Conservation (phyloP, 1,139 yeast genomes). For the Candida gigantensis region DNA sequence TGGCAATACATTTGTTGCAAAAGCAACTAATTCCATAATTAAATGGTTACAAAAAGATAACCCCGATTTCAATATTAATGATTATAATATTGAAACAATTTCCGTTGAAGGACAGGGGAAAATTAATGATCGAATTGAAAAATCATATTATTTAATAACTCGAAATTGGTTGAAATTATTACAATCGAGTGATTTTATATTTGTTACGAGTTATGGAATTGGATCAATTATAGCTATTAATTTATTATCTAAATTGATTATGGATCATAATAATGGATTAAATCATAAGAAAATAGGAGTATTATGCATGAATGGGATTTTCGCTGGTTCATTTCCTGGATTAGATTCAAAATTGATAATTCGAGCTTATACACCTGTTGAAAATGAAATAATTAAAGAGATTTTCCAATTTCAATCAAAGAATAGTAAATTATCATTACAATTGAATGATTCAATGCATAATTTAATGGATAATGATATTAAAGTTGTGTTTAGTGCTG, state of each 20-base stretch:
- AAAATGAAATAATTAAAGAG: slow-evolving; percentile 51
- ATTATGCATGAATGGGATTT: slow-evolving; percentile 50
- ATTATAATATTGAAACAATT: slow-evolving; percentile 42
- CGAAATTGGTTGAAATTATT: slow-evolving; percentile 46
- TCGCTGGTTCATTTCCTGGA: slow-evolving; percentile 46
- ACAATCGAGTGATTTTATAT: slow-evolving; percentile 41
- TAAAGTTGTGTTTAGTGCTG: slow-evolving; percentile 51
- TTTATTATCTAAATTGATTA: slow-evolving; percentile 35
- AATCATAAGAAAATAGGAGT: slow-evolving; percentile 26
- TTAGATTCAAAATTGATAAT: slow-evolving; percentile 48
- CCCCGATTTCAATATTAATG: slow-evolving; percentile 21
- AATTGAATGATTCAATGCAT: slow-evolving; percentile 33
- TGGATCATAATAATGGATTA: slow-evolving; percentile 15
- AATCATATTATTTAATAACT: slow-evolving; percentile 30
- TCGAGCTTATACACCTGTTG: slow-evolving; percentile 46
- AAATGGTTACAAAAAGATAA: slow-evolving; percentile 39
- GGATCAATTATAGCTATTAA: slow-evolving; percentile 48
- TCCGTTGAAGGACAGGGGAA: slow-evolving; percentile 57
- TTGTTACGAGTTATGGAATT: slow-evolving; percentile 46
- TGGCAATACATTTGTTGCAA: slow-evolving; percentile 34
- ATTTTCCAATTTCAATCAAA: slow-evolving; percentile 48
- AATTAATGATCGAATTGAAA: slow-evolving; percentile 40
- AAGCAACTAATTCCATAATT: slow-evolving; percentile 38
- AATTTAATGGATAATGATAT: slow-evolving; percentile 41
- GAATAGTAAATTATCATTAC: slow-evolving; percentile 30